Base-by-base conservation (phyloP, 2,329 filamentous ascomycete genomes). In the Tolypocladium pustulatum region DNA sequence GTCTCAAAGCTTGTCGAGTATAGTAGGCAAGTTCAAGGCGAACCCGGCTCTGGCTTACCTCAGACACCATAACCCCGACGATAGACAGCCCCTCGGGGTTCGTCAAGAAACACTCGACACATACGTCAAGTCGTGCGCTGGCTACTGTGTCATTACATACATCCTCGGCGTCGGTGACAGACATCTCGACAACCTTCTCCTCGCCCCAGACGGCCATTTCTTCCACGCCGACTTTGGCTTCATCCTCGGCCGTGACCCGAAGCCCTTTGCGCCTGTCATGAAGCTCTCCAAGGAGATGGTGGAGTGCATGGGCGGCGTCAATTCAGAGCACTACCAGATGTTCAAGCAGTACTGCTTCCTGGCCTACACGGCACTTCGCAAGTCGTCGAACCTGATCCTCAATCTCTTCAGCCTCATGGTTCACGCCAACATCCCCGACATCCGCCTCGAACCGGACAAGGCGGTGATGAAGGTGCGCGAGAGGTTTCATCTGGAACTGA, bases 171-270 rank as follows among this genome's bases (percentile, higher is more conserved):
- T 99, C 3, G 94, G 94, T 25, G 94, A 99, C 71, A 87, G 94
- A 1, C 94, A 99, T 73, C 81, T 97, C 2, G 94, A 99, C 71
- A 99, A 99, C 67, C 83, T 99, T 1, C 85, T 99, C 32, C 84
- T 99, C 6, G 85, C 91, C 0, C 92, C 94, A 0, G 88, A 92
- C 65, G 94, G 86, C 0, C 91, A 95, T 73, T 99, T 99, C 78
- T 97, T 99, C 81, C 94, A 99, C 71, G 92, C 93, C 36, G 94
- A 99, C 72, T 99, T 99, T 67, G 94, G 95, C 49, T 99, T 96
- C 73, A 99, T 99, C 62, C 87, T 99, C 1, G 94, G 94, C 22
- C 89, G 94, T 46, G 94, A 99, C 65, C 94, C 94, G 0, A 99
- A 99, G 69, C 94, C 94, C 0, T 97, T 99, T 69, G 93, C 94